Evolutionary conservation across 495 filamentous ascomycete genomes (phyloP), one percentile per base, ranked within the genome.

Genomic region (Xylaria cubensis): DNA sequence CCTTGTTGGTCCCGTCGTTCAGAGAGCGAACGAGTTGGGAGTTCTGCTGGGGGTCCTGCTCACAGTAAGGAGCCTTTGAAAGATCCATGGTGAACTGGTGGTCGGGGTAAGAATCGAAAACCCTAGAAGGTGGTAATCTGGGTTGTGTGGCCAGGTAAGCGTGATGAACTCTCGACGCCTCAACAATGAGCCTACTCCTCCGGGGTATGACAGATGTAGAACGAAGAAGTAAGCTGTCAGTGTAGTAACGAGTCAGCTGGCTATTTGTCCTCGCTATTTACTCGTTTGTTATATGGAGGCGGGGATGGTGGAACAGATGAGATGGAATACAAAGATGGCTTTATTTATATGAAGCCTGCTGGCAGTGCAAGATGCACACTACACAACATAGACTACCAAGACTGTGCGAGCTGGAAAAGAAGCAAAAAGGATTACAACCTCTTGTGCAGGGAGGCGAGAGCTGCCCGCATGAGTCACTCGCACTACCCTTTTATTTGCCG

Each of bases 11-110:
- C 41, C 83, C 82, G 19, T 87, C 86, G 53, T 91, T 87, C 39
- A 97, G 83, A 42, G 74, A 79, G 32, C 80, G 78, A 56, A 93
- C 74, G 62, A 97, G 82, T 36, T 85, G 79, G 1, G 86, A 78
- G 55, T 93, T 85, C 72, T 92, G 85, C 50, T 88, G 82, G 13
- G 84, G 80, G 76, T 95, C 88, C 78, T 97, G 94, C 34, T 84
- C 80, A 50, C 79, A 78, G 75, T 89, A 90, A 10, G 92, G 92
- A 9, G 82, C 82, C 42, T 77, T 51, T 15, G 73, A 58, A n/a
- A 56, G 41, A 70, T 74, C 74, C 66, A 78, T 79, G 71, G 44
- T 67, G 55, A 50, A 61, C 24, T 67, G 58, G 39, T 64, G 36
- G 29, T 17, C 56, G 24, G 71, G 32, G 53, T 24, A 32, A n/a